A percentile compares a stretch with the other conserved stretches of the same genome.
phyloP scores from a whole-genome alignment of 2,329 filamentous ascomycete genomes.

The Aspergillus hortae region DNA sequence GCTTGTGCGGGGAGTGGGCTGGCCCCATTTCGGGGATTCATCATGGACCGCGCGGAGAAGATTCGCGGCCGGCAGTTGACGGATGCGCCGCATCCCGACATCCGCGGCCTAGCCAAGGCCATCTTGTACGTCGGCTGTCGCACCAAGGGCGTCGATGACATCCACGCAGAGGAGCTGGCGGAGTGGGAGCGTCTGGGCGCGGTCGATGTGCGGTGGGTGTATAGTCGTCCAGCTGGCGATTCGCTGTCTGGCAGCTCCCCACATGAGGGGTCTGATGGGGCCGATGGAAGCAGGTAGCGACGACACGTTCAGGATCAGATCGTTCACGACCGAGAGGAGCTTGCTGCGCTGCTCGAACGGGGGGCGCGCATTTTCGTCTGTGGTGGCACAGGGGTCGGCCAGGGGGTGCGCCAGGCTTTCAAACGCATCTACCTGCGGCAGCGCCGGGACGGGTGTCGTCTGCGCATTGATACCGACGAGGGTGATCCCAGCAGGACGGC shows the following conservation, averaged over 20 bases:
- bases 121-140: constrained; percentile 37
- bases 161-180: constrained; percentile 33
- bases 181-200: constrained; percentile 61
- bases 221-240: constrained; percentile 47
- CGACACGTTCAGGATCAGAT: too few species aligned
- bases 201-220: constrained; percentile 61
- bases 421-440: constrained; percentile 32
- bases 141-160: constrained; percentile 30
- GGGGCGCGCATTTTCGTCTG: constrained; percentile 63
- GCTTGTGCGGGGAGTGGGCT: constrained; percentile 49
- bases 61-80: constrained; percentile 23
- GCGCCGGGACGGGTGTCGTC: constrained; percentile 29
- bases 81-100: constrained; percentile 7
- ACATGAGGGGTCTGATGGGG: constrained; percentile 51
- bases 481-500: constrained; percentile 26
- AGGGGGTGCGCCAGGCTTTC: constrained; percentile 44
- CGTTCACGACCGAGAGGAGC: constrained; percentile 44
- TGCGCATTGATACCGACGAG: constrained; percentile 30
- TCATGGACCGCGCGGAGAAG: constrained; percentile 56
- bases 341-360: constrained; percentile 44
- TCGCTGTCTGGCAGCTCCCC: constrained; percentile 43
- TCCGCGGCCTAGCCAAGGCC: constrained; percentile 26
- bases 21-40: constrained; percentile 61
- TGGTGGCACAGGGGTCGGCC: constrained; percentile 54
- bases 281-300: too few species aligned